phyloP scores from a whole-genome alignment of 108 stramenopile species.

The Mayamaea pseudoterrestris region DNA sequence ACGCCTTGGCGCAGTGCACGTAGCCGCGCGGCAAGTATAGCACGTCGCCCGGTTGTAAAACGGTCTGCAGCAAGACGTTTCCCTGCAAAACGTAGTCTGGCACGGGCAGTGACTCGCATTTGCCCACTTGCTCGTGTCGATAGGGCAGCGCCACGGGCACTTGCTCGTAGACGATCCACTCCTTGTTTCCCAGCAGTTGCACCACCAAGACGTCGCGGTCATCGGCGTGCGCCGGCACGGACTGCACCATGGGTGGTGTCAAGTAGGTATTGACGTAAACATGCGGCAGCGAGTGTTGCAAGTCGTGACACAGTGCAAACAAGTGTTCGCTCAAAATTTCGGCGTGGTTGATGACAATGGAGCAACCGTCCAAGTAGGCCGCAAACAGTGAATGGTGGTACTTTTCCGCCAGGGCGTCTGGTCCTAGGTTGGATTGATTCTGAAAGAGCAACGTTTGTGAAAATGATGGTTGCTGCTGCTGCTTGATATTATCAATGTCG shows the following conservation, averaged over 20 bases:
- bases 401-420: neutral
- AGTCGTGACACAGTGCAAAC: conserved; percentile 50
- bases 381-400: conserved; percentile 45
- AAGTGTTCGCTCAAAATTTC: conserved; percentile 35
- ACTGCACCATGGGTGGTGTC: conserved; percentile 62
- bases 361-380: conserved; percentile 66
- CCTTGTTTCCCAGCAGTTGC: conserved; percentile 60
- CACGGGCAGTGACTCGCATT: conserved; percentile 40
- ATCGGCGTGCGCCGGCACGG: conserved; percentile 76
- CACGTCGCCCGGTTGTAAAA: conserved; percentile 58
- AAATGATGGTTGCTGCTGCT: no score
- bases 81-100: conserved; percentile 33
- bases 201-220: conserved; percentile 84
- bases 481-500: no score
- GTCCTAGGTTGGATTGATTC: neutral
- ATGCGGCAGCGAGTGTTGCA: conserved; percentile 36
- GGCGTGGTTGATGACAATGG: conserved; percentile 68
- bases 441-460: neutral
- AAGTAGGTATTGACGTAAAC: conserved; percentile 73
- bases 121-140: conserved; percentile 78
- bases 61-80: conserved; percentile 22
- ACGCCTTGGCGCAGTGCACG: conserved; percentile 65
- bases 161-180: conserved; percentile 61
- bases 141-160: conserved; percentile 61
- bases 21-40: conserved; percentile 80